Base-by-base conservation (phyloP, 495 filamentous ascomycete species). In the Penicillium herquei region DNA sequence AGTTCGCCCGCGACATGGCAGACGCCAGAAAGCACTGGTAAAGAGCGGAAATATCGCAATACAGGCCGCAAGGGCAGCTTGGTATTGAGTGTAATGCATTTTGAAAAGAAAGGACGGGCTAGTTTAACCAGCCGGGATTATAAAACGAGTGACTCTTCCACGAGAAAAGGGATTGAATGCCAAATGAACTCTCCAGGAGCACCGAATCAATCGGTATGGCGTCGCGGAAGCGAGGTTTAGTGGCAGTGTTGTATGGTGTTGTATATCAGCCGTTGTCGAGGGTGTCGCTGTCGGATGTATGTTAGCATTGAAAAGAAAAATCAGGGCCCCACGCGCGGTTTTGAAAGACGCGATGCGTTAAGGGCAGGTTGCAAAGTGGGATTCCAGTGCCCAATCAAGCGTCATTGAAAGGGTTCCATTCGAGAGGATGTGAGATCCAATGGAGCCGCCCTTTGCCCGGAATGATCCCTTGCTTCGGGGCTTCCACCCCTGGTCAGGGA, bases 11-110 rank as follows among this genome's bases (percentile, higher is more conserved):
- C 78, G 84, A 67, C 92, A 96, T 49, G 86, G 86, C 77, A 96
- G 84, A 71, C 92, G 90, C 90, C 90, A 96, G 71, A 96, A 96
- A 35, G 89, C 92, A 58, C 80, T 61, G 35, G 78, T 69, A 33
- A 67, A 59, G 49, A 70, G 57, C 1, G 77, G 64, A 17, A 71
- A 71, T 39, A 71, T 49, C 32, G 68, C 56, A 26, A 76, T 39
- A 46, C 62, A 58, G 47, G 69, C 64, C 46, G 70, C 57, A 34
- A 72, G 58, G 51, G 55, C 37, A 39, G 65, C 39, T 21, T 56
- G 57, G 16, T 63, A 30, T 30, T 51, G 41, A 57, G 59, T 51
- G 53, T 66, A 58, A 55, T 64, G 65, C 65, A 68, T 68, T 6
- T 34, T 43, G 57, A 39, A 40, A 40, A 37, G 52, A 58, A 31